phyloP scores from a whole-genome alignment of 306 rosid species.

The Dryas octopetala region DNA sequence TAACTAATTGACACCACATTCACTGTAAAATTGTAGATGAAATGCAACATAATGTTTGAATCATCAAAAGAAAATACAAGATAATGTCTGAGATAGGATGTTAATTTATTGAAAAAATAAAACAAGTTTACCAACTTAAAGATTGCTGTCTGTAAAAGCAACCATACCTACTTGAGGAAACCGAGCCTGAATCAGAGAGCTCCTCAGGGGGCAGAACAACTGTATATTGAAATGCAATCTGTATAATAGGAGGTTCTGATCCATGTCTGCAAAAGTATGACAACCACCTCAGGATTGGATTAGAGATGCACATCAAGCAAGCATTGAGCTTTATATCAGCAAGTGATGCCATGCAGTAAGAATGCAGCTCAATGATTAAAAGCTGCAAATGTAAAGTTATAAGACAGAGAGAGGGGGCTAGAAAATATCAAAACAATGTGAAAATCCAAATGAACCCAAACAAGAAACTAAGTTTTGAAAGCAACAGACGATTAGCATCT shows the following conservation, averaged over 20 bases:
- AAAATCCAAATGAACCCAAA: background rate
- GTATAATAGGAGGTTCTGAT: constrained; percentile 77
- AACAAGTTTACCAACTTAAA: background rate
- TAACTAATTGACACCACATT: background rate
- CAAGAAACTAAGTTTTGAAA: background rate
- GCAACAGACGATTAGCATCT: constrained; percentile 2
- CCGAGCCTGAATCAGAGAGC: constrained; percentile 49
- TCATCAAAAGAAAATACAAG: background rate
- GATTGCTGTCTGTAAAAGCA: constrained; percentile 13
- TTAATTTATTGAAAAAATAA: background rate
- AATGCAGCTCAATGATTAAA: constrained; percentile 2
- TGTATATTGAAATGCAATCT: constrained; percentile 89
- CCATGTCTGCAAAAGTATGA: constrained; percentile 49
- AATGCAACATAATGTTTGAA: background rate
- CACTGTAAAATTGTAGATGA: background rate
- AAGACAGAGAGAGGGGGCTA: no score
- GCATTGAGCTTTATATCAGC: background rate
- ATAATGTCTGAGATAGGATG: background rate
- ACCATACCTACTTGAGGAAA: constrained; percentile 66
- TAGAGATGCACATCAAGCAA: constrained; percentile 22
- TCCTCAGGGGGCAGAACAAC: constrained; percentile 86
- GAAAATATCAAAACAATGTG: background rate
- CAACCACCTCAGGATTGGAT: constrained; percentile 19
- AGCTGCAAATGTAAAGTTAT: background rate
- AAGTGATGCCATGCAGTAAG: background rate